Evolutionary conservation across 2,329 filamentous ascomycete species (phyloP).

Genomic region (Hymenoscyphus fructigenus): DNA sequence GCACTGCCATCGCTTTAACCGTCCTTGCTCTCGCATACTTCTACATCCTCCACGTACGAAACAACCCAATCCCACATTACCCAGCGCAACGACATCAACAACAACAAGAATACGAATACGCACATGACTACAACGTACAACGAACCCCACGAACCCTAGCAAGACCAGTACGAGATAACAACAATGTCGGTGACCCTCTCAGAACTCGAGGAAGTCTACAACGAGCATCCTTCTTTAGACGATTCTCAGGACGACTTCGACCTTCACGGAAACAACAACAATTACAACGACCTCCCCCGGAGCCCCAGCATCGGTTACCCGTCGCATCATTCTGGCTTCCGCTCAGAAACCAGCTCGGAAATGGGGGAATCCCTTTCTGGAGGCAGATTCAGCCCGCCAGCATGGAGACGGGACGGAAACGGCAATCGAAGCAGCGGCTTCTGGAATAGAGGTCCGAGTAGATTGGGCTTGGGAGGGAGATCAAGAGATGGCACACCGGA

Average conservation of each 20-base stretch:
- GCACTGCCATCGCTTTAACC: conserved; percentile 30
- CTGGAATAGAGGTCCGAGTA: conserved; percentile 48
- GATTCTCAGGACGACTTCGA: conserved; percentile 64
- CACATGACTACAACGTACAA: background rate
- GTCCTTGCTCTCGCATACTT: conserved; percentile 32
- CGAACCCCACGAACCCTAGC: background rate
- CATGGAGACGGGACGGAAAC: conserved; percentile 53
- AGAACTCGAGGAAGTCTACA: conserved; percentile 48
- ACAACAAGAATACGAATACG: background rate
- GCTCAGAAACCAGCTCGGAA: conserved; percentile 45
- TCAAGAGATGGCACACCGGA: conserved; percentile 60
- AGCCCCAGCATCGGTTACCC: conserved; percentile 49
- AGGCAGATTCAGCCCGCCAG: conserved; percentile 65
- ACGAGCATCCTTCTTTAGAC: conserved; percentile 59
- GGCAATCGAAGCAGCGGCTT: conserved; percentile 45
- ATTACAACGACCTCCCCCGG: conserved; percentile 21
- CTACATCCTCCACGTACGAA: conserved; percentile 34
- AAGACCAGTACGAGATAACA: conserved; percentile 1
- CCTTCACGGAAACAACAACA: conserved; percentile 43
- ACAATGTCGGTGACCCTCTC: conserved; percentile 41
- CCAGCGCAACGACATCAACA: conserved; percentile 9
- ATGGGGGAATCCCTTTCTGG: conserved; percentile 42
- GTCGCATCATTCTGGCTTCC: conserved; percentile 64
- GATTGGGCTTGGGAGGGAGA: conserved; percentile 51
- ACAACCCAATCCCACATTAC: conserved; percentile 21